Conservation (phyloP, 1,284 basidiomycete species). For the Boletellus sp. region DNA sequence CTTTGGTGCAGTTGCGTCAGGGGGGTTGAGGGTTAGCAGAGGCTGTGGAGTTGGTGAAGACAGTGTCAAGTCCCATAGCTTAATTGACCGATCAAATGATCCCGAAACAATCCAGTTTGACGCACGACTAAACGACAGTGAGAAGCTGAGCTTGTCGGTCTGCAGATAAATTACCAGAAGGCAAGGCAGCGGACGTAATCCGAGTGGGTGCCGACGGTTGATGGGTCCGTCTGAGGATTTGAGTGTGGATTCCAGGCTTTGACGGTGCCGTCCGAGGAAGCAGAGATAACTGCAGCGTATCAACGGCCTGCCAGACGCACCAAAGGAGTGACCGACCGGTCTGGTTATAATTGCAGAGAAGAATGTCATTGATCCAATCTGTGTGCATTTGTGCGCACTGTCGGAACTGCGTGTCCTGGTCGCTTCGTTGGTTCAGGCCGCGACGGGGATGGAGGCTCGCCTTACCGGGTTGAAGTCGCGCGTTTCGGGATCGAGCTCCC, state of each 20-base stretch:
- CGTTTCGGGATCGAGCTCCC: conserved; percentile 66
- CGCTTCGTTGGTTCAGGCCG: conserved; percentile 6
- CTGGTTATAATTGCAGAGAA: conserved; percentile 90
- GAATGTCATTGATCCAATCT: conserved; percentile 96
- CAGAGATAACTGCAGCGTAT: conserved; percentile 69
- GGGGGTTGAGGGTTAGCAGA: conserved; percentile 56
- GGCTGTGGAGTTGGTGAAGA: conserved; percentile 40
- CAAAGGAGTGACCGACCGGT: conserved; percentile 52
- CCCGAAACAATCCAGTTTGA: conserved; percentile 89
- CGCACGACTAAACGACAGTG: conserved; percentile 49
- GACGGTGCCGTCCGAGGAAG: conserved; percentile 93
- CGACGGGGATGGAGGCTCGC: conserved; percentile 11
- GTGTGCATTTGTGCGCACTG: conserved; percentile 84
- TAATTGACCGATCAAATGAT: conserved; percentile 91
- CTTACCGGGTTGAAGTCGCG: conserved; percentile 50
- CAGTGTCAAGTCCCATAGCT: conserved; percentile 86
- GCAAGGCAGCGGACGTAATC: conserved; percentile 92
- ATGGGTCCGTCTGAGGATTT: conserved; percentile 48
- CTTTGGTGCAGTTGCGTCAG: conserved; percentile 62
- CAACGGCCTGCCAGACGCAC: conserved; percentile 5
- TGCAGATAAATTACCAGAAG: conserved; percentile 50
- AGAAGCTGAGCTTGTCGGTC: conserved; percentile 10
- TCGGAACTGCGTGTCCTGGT: conserved; percentile 61
- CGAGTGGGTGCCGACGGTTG: conserved; percentile 78
- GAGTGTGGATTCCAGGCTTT: conserved; percentile 93